These are phyloP conservation scores for Irpex rosettiformis DNA, from an alignment of 1,284 basidiomycete species.

Conservation along the genomic window DNA sequence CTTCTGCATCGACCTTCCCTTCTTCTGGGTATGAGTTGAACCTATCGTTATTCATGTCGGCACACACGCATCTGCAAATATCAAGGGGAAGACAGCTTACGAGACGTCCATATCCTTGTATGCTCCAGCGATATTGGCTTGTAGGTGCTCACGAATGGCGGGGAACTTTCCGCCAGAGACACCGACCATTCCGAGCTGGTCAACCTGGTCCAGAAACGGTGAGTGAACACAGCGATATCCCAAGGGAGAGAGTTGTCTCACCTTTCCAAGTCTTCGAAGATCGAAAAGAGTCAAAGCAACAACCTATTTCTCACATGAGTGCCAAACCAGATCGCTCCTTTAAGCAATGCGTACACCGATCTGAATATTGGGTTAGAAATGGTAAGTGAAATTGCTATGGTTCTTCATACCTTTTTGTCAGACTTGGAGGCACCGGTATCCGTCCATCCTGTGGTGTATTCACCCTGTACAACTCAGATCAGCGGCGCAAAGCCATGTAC, in stretches of 20 bases:
- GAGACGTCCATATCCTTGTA: slow-evolving; percentile 86
- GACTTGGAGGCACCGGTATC: slow-evolving; percentile 87
- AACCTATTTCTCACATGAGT: slow-evolving; percentile 47
- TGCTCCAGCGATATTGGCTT: slow-evolving; percentile 77
- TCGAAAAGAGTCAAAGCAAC: slow-evolving; percentile 90
- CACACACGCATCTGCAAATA: neutral
- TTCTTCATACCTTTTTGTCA: slow-evolving; percentile 76
- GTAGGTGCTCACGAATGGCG: slow-evolving; percentile 77
- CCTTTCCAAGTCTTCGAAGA: slow-evolving; percentile 82
- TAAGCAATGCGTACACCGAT: slow-evolving; percentile 56
- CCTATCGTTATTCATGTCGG: slow-evolving; percentile 30
- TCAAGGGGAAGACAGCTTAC: slow-evolving; percentile 37
- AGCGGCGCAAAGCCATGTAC: slow-evolving; percentile 14
- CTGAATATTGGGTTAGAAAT: slow-evolving; percentile 30
- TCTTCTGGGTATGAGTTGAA: slow-evolving; percentile 81
- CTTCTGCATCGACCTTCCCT: slow-evolving; percentile 68
- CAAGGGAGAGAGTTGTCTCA: slow-evolving; percentile 27
- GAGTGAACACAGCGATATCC: neutral
- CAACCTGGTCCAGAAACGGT: slow-evolving; percentile 44
- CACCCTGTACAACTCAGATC: slow-evolving; percentile 46
- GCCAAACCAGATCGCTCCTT: neutral
- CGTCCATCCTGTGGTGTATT: slow-evolving; percentile 95
- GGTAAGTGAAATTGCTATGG: neutral
- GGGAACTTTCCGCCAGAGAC: slow-evolving; percentile 85
- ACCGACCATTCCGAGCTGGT: slow-evolving; percentile 77